Conservation (phyloP, 441 rosid genomes). For the Adansonia gregorii region DNA sequence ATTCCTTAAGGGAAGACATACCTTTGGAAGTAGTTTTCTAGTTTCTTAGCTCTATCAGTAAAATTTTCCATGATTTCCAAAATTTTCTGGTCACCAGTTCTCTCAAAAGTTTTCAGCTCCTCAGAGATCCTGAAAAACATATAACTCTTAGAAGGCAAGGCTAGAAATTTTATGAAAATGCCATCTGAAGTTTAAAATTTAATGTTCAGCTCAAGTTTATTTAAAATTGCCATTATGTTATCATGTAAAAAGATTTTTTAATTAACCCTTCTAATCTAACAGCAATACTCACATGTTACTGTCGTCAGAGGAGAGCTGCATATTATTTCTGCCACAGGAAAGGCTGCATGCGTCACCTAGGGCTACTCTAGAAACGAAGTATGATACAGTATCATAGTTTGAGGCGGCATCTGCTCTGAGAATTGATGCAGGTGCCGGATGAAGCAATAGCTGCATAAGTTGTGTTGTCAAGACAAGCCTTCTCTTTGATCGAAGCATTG, state of each 20-base stretch:
- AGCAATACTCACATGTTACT: too few relatives aligned
- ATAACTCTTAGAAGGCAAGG: too few relatives aligned
- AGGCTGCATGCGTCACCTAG: conserved; percentile 70
- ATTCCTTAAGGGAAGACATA: conserved; percentile 25
- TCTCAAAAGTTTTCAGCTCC: conserved; percentile 38
- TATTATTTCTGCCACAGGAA: too few relatives aligned
- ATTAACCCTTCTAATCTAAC: too few relatives aligned
- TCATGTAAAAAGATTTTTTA: neutral
- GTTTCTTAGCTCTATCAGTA: conserved; percentile 41
- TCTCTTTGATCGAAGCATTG: conserved; percentile 58
- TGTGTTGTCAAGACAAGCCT: conserved; percentile 71
- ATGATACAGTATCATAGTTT: conserved; percentile 36
- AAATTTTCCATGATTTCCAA: conserved; percentile 25
- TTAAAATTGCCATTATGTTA: neutral
- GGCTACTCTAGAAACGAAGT: conserved; percentile 48
- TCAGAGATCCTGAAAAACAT: conserved; percentile 38
- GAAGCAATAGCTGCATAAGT: conserved; percentile 65
- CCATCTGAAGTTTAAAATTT: too few relatives aligned
- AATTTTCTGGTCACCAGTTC: conserved; percentile 30
- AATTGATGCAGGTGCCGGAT: conserved; percentile 42
- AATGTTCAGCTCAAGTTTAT: neutral
- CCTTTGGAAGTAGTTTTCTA: conserved; percentile 51
- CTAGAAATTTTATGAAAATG: too few relatives aligned
- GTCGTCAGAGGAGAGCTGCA: too few relatives aligned
- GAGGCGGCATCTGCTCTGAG: conserved; percentile 39